Evolutionary conservation across 495 filamentous ascomycete genomes (phyloP), one percentile per base, ranked within the genome.

Genomic region (Penicillium pulvis): DNA sequence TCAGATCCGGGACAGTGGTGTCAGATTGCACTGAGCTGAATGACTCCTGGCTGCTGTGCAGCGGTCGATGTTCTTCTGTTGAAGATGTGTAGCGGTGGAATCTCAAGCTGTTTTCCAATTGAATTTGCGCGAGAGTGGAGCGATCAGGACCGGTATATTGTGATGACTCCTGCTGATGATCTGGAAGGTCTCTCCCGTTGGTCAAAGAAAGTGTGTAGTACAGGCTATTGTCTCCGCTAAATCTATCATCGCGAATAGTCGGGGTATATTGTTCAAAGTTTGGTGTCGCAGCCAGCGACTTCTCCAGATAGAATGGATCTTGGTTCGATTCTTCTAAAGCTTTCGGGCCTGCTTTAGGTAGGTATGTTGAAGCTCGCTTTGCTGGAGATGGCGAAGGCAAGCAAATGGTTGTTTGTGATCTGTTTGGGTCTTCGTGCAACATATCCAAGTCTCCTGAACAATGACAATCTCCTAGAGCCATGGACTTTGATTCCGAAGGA

Each of bases 261-360:
- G 65, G 68, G 35, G 53, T 59, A 48, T 65, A 67, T 26, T 63
- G 56, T 26, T 69, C 59, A 68, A 70, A 71, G 31, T 59, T 57
- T n/a, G 64, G 64, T 28, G 69, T 64, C 35, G 60, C 62, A 4
- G 71, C 64, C 36, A 80, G 55, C 12, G 77, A 72, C 43, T 71
- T 59, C 51, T 80, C 77, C 17, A 80, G 72, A 51, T 80, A 80
- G 61, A 80, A 80, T 3, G 77, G 77, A 55, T 79, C 77, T 14
- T 65, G 66, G 45, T 77, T 76, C 23, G 75, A 67, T 11, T 80
- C 75, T 57, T 79, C 75, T 3, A 72, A 41, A 4, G 63, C 69
- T 48, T 70, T 69, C 0, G 63, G 56, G 0, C 68, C 70, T 4
- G 61, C 63, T 42, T 63, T 58, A 0, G 75, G 73, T 44, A 71